These are phyloP conservation scores for Grigorovia humatica DNA, from an alignment of 805 yeast species.

Conservation along the genomic window DNA sequence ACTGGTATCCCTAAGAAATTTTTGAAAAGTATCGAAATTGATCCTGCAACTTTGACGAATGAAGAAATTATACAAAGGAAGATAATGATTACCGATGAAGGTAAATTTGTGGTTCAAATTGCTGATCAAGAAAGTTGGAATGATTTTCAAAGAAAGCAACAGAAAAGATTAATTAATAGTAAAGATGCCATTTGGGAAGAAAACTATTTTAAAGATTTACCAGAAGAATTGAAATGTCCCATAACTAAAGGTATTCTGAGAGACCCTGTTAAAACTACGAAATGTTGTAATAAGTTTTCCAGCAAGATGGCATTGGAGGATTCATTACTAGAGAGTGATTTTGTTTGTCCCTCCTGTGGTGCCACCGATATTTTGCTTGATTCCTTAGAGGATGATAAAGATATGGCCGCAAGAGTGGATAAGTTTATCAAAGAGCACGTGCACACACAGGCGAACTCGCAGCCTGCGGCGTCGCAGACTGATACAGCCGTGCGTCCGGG, in stretches of 20 bases:
- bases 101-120: constrained; percentile 90
- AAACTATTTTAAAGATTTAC: constrained; percentile 35
- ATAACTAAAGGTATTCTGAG: constrained; percentile 50
- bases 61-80: constrained; percentile 48
- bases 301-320: constrained; percentile 57
- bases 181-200: constrained; percentile 38
- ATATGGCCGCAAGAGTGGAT: constrained; percentile 44
- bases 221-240: constrained; percentile 61
- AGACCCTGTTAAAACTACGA: constrained; percentile 66
- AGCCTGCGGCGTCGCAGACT: neutral
- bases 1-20: constrained; percentile 96
- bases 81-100: constrained; percentile 85
- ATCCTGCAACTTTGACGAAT: constrained; percentile 44
- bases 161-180: constrained; percentile 26
- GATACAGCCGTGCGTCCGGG: neutral
- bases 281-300: constrained; percentile 58
- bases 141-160: constrained; percentile 60
- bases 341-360: constrained; percentile 82
- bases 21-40: constrained; percentile 63
- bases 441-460: neutral
- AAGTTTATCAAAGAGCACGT: constrained; percentile 35
- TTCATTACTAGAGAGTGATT: constrained; percentile 66
- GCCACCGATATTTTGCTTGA: constrained; percentile 68
- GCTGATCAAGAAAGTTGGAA: constrained; percentile 92
- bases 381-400: constrained; percentile 51